Evolutionary conservation across 169 alveolate genomes (phyloP), one percentile per base, ranked within the genome.

Genomic region (Cryptosporidium sp.): DNA sequence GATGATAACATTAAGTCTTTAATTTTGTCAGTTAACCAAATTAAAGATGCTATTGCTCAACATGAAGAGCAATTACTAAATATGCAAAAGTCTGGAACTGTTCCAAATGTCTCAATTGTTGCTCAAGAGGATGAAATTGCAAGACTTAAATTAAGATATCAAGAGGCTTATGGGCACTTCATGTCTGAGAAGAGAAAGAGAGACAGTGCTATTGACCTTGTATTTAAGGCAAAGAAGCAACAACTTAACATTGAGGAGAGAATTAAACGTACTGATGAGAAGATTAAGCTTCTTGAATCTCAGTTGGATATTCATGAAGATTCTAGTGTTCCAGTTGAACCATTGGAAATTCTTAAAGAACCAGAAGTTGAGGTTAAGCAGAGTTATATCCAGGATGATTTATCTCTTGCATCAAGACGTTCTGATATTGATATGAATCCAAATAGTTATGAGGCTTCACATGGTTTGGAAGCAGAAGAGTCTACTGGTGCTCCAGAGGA

Each of bases 61-160:
- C 69, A 62, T 14, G 75, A 80, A 31, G 89, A 60, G 2, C 73
- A 60, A n/a, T 53, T 80, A 5, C 0, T n/a, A 23, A 80, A 65
- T 21, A 80, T 80, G 89, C 56, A 80, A 39, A 80, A 80, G n/a
- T 21, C 89, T 29, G 86, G 86, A 58, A 42, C 56, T 6, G 68
- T 62, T 42, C 75, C 89, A 35, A 65, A 80, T 16, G 89, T 62
- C 21, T 80, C 89, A 1, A 62, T 80, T 7, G 69, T 80, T 21
- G 89, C 89, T 42, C 89, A 80, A 5, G 89, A 80, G 9, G 89
- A 80, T 62, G 89, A 80, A 58, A 60, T 80, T 16, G 72, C 89
- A 37, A 60, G 89, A 9, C 75, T 80, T 10, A 80, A 39, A 21
- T 42, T 80, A 23, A 80, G 62, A 26, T 60, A 80, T 12, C 89